Base-by-base conservation (phyloP, 805 yeast species). In the Nadsonia fulvescens region DNA sequence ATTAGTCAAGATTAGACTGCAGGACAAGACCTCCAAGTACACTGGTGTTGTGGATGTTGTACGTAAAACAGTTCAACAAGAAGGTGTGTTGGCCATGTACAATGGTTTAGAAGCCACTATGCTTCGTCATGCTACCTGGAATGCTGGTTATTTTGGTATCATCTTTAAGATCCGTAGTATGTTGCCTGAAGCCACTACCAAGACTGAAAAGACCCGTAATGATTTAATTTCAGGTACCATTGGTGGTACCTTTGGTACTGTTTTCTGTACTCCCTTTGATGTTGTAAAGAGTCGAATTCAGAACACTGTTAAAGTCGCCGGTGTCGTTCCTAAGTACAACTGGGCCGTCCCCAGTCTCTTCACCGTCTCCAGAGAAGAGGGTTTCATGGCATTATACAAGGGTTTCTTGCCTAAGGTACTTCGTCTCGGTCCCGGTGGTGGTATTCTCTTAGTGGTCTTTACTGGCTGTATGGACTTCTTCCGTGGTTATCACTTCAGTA, bases 351-450 rank as follows among this genome's bases (percentile, higher is more conserved):
- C 94, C 20, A 66, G 91, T 3, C 56, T 89, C 32, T 47, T 61
- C 22, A 61, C 70, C 11, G 78, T 89, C 13, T 69, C 70, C 43
- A 68, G 60, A 48, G 96, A 86, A 54, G 99, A 89, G 62, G 98
- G 99, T 15, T 66, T 81, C 42, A 59, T 56, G 24, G 94, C 96
- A 5, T 64, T 89, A 32, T 86, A 83, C 56, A 86, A 83, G 58
- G 98, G 98, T 20, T 86, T 89, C 66, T 49, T 83, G 37, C 99
- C 99, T 39, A 89, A 89, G 62, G 95, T 89, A 8, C 62, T 89
- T 47, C 74, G 99, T 66, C 63, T 89, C 39, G 98, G 96, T 25
- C 98, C 99, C 34, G 99, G 99, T 46, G 99, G 99, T 51, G 99
- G 99, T 61, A 82, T 89, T 40, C 60, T 89, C 45, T 64, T 89